These are phyloP conservation scores for Aspergillus sclerotiicarbonarius DNA, from an alignment of 495 filamentous ascomycete species.

Conservation along the genomic window DNA sequence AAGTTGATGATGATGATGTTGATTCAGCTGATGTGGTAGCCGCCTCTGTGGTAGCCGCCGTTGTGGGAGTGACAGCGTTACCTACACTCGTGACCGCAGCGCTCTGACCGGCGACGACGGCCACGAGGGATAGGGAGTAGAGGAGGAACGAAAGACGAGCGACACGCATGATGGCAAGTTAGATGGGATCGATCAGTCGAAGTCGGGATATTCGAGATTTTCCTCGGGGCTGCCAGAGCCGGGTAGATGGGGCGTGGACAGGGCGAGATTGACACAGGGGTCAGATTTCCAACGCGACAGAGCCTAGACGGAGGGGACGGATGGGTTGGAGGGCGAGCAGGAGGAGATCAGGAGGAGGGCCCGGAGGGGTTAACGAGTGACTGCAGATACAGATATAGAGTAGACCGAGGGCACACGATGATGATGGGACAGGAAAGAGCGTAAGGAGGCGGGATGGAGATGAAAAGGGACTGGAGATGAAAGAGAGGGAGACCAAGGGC, in stretches of 20 bases:
- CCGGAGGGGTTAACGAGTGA: slow-evolving; percentile 20
- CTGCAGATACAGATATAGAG: slow-evolving; percentile 14
- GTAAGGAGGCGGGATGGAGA: slow-evolving; percentile 20
- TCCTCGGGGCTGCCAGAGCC: slow-evolving; percentile 11
- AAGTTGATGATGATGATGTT: slow-evolving; percentile 16
- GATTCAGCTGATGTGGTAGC: slow-evolving; percentile 25
- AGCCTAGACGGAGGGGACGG: not conserved
- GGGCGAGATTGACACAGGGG: not conserved
- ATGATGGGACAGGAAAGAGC: slow-evolving; percentile 20
- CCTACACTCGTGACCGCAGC: slow-evolving; percentile 22
- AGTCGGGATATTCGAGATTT: not conserved
- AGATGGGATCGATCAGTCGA: slow-evolving; percentile 2
- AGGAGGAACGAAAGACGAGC: slow-evolving; percentile 35
- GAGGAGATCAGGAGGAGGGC: not conserved
- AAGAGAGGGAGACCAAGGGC: slow-evolving; percentile 11
- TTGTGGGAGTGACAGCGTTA: slow-evolving; percentile 17
- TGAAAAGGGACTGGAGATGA: slow-evolving; percentile 16
- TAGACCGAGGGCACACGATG: slow-evolving; percentile 18
- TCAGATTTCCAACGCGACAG: slow-evolving; percentile 3
- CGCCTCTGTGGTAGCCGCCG: slow-evolving; percentile 15
- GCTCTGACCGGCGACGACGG: slow-evolving; percentile 37
- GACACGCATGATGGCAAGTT: slow-evolving; percentile 35
- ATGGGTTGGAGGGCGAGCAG: slow-evolving; percentile 8
- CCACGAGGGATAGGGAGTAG: slow-evolving; percentile 39
- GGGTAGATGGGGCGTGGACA: not conserved